Percentiles rank a stretch among this genome's conserved stretches.
Evolutionary conservation across 2,329 filamentous ascomycete genomes (phyloP).

Genomic region (Cladorrhinum sp.): DNA sequence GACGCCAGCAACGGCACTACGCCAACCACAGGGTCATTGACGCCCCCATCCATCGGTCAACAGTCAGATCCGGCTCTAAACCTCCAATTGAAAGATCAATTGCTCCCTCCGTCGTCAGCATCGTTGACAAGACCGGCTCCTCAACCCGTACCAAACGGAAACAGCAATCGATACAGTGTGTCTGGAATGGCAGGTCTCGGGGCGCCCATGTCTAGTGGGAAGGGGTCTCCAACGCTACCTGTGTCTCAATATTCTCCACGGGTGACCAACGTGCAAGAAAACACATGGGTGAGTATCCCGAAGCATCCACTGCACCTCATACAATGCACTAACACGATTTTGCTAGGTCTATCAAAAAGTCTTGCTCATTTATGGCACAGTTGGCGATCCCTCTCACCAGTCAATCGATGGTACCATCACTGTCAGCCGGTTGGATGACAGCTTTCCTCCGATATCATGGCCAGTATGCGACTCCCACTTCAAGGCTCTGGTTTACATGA

Average conservation of each 20-base stretch:
- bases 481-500: constrained; percentile 87
- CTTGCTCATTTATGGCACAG: constrained; percentile 74
- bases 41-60: constrained; percentile 69
- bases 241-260: constrained; percentile 78
- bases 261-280: constrained; percentile 74
- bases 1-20: constrained; percentile 60
- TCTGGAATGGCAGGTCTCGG: constrained; percentile 62
- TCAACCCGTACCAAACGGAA: constrained; percentile 35
- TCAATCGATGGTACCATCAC: constrained; percentile 75
- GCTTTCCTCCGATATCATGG: constrained; percentile 79
- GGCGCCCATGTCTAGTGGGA: constrained; percentile 52
- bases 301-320: neutral
- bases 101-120: constrained; percentile 31
- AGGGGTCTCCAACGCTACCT: constrained; percentile 49
- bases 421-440: constrained; percentile 78
- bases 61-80: constrained; percentile 65
- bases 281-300: constrained; percentile 68
- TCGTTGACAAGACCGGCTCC: constrained; percentile 37
- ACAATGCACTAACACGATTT: constrained; percentile 24
- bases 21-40: constrained; percentile 66
- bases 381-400: constrained; percentile 68
- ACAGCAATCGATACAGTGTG: constrained; percentile 60
- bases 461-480: constrained; percentile 87
- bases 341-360: constrained; percentile 85
- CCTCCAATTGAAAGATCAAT: constrained; percentile 54